phyloP scores from a whole-genome alignment of 108 stramenopile genomes.

The Nitzschia inconspicua region DNA sequence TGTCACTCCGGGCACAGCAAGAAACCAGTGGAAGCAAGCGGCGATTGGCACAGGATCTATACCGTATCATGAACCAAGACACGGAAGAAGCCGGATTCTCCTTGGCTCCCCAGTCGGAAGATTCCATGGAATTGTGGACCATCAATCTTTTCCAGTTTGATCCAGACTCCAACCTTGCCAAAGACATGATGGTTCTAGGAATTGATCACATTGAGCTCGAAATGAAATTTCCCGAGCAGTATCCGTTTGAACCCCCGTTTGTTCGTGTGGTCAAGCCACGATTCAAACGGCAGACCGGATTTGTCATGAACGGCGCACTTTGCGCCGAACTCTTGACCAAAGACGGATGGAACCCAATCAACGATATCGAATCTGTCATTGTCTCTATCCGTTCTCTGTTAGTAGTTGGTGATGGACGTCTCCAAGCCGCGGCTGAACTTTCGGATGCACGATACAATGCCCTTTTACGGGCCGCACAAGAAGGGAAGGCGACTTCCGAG shows the following conservation, averaged over 20 bases:
- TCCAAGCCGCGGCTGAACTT: conserved; percentile 66
- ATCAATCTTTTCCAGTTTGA: conserved; percentile 91
- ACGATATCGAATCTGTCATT: conserved; percentile 92
- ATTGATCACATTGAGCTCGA: conserved; percentile 83
- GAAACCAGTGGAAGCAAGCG: conserved; percentile 82
- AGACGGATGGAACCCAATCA: conserved; percentile 92
- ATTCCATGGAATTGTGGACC: conserved; percentile 84
- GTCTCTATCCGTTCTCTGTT: conserved; percentile 86
- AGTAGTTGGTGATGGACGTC: conserved; percentile 86
- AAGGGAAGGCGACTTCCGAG: background rate
- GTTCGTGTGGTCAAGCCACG: conserved; percentile 81
- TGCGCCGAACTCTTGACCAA: conserved; percentile 93
- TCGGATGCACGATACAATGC: conserved; percentile 36
- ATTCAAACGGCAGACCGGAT: conserved; percentile 91
- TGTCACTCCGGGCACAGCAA: conserved; percentile 79
- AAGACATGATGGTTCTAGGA: conserved; percentile 71
- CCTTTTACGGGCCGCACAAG: conserved; percentile 27
- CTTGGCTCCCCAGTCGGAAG: conserved; percentile 64
- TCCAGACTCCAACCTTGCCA: conserved; percentile 67
- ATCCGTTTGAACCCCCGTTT: conserved; percentile 92
- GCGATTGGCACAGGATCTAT: conserved; percentile 79
- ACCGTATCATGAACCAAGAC: conserved; percentile 84
- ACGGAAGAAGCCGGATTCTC: conserved; percentile 84
- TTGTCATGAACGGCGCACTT: conserved; percentile 92
- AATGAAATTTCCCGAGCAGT: conserved; percentile 91